Conservation (phyloP, 768 basidiomycete species). For the Trametes cinnabarina region DNA sequence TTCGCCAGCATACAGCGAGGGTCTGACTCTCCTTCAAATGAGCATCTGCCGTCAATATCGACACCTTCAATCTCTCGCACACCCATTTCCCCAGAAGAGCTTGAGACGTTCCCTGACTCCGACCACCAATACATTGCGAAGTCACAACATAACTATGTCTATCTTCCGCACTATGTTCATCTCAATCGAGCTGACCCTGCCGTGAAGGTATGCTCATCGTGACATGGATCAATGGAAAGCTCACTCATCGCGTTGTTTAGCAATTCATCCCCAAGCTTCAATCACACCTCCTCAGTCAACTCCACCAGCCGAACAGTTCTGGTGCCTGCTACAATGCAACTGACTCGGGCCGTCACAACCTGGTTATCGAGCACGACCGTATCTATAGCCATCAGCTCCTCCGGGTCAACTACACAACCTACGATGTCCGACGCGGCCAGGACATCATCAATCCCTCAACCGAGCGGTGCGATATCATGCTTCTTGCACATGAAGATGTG, state of each 20-base stretch:
- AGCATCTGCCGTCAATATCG: too few relatives aligned
- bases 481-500: conserved; percentile 6
- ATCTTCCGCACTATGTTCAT: background rate
- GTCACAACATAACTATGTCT: background rate
- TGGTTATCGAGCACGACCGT: conserved; percentile 14
- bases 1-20: too few relatives aligned
- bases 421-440: conserved; percentile 40
- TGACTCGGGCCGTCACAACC: too few relatives aligned
- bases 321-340: background rate
- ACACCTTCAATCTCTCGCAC: too few relatives aligned
- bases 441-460: conserved; percentile 41
- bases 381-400: conserved; percentile 32
- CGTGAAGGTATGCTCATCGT: background rate
- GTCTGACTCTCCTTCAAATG: too few relatives aligned
- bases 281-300: background rate
- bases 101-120: background rate
- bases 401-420: conserved; percentile 41
- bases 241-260: background rate
- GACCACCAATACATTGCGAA: background rate
- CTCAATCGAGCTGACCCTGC: background rate
- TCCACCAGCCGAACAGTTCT: background rate
- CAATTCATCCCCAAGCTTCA: background rate
- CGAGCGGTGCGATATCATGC: conserved; percentile 32
- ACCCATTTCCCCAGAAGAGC: too few relatives aligned
- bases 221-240: background rate